phyloP scores from a whole-genome alignment of 1,284 basidiomycete genomes.

The Trametes versicolor region DNA sequence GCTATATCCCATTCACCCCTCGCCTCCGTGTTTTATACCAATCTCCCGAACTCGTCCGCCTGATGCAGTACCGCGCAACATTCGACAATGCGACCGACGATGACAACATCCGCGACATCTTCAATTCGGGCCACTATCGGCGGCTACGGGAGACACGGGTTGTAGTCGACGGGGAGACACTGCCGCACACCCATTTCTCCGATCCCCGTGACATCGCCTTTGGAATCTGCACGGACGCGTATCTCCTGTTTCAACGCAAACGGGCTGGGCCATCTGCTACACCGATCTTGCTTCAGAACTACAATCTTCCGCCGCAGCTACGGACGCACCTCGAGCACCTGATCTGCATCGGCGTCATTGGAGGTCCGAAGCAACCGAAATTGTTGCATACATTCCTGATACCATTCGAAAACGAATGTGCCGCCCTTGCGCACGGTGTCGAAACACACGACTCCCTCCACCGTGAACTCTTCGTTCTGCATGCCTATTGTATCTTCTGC shows the following conservation, averaged over 20 bases:
- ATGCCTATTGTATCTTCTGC: constrained; percentile 50
- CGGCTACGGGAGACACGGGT: no score
- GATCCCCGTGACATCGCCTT: constrained; percentile 44
- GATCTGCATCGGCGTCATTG: constrained; percentile 52
- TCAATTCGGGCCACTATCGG: no score
- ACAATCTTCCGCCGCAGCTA: constrained; percentile 50
- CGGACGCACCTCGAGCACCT: constrained; percentile 46
- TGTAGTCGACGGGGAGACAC: no score
- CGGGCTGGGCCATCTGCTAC: constrained; percentile 48
- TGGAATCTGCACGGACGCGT: constrained; percentile 47
- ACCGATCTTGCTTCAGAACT: constrained; percentile 54
- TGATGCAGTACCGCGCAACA: no score
- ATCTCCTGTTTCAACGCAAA: constrained; percentile 51
- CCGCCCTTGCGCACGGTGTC: constrained; percentile 49
- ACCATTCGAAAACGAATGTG: constrained; percentile 50
- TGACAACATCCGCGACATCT: no score
- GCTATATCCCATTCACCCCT: no score
- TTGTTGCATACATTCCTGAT: constrained; percentile 54
- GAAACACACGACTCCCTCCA: constrained; percentile 45
- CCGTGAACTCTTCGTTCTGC: constrained; percentile 45
- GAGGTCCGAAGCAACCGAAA: constrained; percentile 53
- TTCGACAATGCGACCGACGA: no score
- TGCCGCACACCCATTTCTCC: no score
- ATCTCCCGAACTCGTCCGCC: no score
- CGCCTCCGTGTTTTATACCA: no score